phyloP scores from a whole-genome alignment of 1,284 basidiomycete species.

The Irpex lacteus region DNA sequence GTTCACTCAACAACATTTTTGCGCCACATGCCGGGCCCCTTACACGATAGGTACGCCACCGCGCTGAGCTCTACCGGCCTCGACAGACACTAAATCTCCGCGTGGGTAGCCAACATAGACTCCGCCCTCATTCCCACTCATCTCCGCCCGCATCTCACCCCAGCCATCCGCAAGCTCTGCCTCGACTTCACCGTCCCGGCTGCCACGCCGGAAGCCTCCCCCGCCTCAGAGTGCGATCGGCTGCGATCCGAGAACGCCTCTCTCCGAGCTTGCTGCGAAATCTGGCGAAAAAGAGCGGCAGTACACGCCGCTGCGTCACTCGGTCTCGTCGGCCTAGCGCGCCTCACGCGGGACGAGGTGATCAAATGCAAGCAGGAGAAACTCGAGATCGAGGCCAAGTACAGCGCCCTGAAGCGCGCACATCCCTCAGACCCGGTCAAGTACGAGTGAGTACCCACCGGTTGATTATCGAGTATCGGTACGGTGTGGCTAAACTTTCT shows the following conservation, averaged over 20 bases:
- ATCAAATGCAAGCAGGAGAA: constrained; percentile 42
- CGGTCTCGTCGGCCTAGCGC: constrained; percentile 48
- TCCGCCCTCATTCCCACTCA: constrained; percentile 43
- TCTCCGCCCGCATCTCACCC: constrained; percentile 46
- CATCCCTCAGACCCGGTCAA: constrained; percentile 17
- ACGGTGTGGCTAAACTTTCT: not conserved
- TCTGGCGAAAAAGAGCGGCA: constrained; percentile 58
- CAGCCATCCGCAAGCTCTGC: constrained; percentile 49
- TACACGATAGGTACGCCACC: constrained; percentile 41
- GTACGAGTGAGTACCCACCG: constrained; percentile 16
- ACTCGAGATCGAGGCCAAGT: constrained; percentile 37
- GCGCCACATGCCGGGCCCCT: constrained; percentile 49
- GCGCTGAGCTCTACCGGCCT: constrained; percentile 2
- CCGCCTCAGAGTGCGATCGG: constrained; percentile 38
- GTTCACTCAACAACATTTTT: constrained; percentile 44
- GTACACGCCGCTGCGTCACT: constrained; percentile 53
- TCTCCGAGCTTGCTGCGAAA: constrained; percentile 42
- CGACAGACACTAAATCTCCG: constrained; percentile 2
- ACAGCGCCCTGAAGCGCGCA: constrained; percentile 30
- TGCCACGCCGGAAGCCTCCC: constrained; percentile 16
- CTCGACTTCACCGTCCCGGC: constrained; percentile 32
- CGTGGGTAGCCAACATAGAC: constrained; percentile 42
- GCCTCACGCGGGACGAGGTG: constrained; percentile 46
- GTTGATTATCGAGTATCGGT: not conserved
- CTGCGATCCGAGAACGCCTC: constrained; percentile 50